Percentiles rank a stretch among this genome's conserved stretches.
These are phyloP conservation scores for Septoria linicola DNA, from an alignment of 2,329 filamentous ascomycete genomes.

Conservation along the genomic window DNA sequence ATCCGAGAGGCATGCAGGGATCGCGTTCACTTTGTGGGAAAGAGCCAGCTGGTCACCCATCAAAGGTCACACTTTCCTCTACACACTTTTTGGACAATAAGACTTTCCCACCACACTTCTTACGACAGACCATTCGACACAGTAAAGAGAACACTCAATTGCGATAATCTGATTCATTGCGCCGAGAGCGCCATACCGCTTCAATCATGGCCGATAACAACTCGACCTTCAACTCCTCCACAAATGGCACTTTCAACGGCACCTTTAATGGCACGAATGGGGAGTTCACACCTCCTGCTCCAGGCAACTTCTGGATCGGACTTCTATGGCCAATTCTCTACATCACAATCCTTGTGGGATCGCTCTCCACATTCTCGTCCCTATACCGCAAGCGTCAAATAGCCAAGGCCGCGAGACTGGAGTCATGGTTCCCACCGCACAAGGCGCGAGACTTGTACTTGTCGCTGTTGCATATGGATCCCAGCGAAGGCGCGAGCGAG, in stretches of 20 bases:
- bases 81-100: no score
- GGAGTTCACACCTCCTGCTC: slow-evolving; percentile 25
- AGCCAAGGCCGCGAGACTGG: slow-evolving; percentile 73
- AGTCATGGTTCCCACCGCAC: slow-evolving; percentile 91
- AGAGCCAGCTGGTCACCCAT: slow-evolving; percentile 11
- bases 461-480: slow-evolving; percentile 78
- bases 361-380: slow-evolving; percentile 85
- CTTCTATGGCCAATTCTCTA: slow-evolving; percentile 87
- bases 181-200: slow-evolving; percentile 17
- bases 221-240: slow-evolving; percentile 31
- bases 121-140: background rate
- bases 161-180: background rate
- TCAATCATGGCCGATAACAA: slow-evolving; percentile 34
- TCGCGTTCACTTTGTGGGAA: slow-evolving; percentile 7
- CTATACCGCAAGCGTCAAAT: slow-evolving; percentile 93
- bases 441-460: slow-evolving; percentile 93
- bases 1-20: slow-evolving; percentile 9
- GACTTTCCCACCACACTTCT: slow-evolving; percentile 13
- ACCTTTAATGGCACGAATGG: slow-evolving; percentile 28
- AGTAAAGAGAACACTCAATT: background rate
- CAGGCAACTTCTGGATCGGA: slow-evolving; percentile 64
- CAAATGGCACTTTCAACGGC: slow-evolving; percentile 27
- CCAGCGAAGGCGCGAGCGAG: slow-evolving; percentile 49
- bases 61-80: background rate
- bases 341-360: slow-evolving; percentile 79